Percentiles rank a stretch among this genome's conserved stretches.
These are phyloP conservation scores for Mrakia frigida DNA, from an alignment of 768 basidiomycete genomes.

Conservation along the genomic window DNA sequence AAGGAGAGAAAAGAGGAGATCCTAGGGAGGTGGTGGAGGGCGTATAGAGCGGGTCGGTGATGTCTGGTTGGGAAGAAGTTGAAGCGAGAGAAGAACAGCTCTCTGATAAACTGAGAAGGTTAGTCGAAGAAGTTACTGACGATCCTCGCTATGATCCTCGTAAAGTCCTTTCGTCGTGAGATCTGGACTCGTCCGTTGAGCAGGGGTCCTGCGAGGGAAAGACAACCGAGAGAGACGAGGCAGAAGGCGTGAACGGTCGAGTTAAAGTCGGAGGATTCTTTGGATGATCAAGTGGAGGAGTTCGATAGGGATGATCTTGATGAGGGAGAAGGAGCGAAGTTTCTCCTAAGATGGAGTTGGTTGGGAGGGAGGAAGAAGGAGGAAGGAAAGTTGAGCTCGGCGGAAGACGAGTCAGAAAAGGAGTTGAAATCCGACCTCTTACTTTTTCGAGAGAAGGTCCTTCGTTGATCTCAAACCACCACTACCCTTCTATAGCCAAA, in stretches of 20 bases:
- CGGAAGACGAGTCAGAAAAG: too few relatives aligned
- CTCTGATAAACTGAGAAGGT: too few relatives aligned
- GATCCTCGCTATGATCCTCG: neutral
- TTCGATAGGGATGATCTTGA: neutral
- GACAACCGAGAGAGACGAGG: slow-evolving; percentile 2
- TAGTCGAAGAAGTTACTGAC: too few relatives aligned
- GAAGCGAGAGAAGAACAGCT: too few relatives aligned
- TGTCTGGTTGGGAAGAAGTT: too few relatives aligned
- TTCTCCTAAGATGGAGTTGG: neutral
- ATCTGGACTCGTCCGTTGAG: neutral
- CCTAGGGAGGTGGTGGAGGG: neutral
- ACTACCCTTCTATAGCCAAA: too few relatives aligned
- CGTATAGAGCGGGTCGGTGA: too few relatives aligned
- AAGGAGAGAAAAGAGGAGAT: too few relatives aligned
- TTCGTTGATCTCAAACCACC: too few relatives aligned
- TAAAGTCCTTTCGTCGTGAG: neutral
- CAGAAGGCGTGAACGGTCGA: neutral
- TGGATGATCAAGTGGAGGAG: neutral
- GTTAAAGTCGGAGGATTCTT: neutral
- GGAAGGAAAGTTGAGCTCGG: too few relatives aligned
- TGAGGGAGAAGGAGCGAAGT: neutral
- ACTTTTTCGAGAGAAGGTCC: too few relatives aligned
- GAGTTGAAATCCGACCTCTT: too few relatives aligned
- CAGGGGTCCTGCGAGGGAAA: neutral
- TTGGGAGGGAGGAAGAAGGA: neutral